Evolutionary conservation across 345 rosid genomes (phyloP).

Genomic region (Pistacia atlantica): DNA sequence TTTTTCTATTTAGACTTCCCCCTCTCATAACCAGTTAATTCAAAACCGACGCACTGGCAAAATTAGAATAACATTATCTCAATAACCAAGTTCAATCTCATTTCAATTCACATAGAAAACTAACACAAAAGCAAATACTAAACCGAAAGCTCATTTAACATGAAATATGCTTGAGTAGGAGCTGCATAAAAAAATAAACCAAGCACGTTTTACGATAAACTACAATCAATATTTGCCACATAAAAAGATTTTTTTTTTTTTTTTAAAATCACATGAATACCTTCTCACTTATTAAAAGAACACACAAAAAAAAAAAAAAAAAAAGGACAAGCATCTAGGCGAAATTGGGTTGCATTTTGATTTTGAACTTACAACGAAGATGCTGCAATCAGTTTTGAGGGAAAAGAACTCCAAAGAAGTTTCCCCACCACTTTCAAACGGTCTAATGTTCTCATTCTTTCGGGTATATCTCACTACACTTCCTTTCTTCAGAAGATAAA

Average conservation of each 20-base stretch:
- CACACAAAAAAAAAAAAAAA: not conserved
- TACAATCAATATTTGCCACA: no score
- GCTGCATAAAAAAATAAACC: no score
- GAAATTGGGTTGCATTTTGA: not conserved
- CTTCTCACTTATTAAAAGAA: no score
- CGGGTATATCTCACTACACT: slow-evolving; percentile 73
- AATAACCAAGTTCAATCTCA: not conserved
- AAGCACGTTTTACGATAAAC: no score
- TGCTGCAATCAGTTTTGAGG: slow-evolving; percentile 86
- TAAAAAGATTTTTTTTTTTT: no score
- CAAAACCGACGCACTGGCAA: not conserved
- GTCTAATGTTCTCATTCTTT: slow-evolving; percentile 88
- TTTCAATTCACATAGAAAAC: no score
- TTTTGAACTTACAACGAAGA: slow-evolving; percentile 69
- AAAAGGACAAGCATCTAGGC: not conserved
- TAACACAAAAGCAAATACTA: no score
- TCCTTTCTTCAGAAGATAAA: slow-evolving; percentile 76
- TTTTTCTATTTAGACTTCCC: not conserved
- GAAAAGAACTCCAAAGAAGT: slow-evolving; percentile 94
- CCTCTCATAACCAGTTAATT: not conserved
- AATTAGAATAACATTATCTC: not conserved
- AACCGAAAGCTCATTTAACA: no score
- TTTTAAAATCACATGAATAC: no score
- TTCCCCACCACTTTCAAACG: slow-evolving; percentile 94
- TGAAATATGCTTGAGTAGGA: no score